Evolutionary conservation across 108 stramenopile species (phyloP), one percentile per base, ranked within the genome.

Genomic region (Cyclotella kingstonii): DNA sequence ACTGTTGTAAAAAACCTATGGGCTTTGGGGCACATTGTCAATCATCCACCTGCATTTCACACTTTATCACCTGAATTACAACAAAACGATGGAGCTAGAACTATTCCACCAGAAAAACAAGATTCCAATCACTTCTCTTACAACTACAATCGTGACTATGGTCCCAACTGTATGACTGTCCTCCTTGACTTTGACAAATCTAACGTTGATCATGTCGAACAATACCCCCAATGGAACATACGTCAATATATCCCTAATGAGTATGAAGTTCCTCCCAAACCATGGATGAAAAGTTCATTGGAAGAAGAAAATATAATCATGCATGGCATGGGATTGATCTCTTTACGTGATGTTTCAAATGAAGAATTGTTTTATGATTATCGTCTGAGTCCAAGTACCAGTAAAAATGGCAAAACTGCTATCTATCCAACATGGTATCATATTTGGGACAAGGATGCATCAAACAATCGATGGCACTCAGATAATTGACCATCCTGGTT

Each of bases 321-420:
- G 91, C 88, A 90, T 58, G 81, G 88, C 2, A 63, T 93, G 80
- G 70, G 82, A n/a, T 58, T 93, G 47, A 43, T 86, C 5, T 59
- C 83, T 17, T 63, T 70, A 33, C 51, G 85, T 17, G 87, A 86
- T 77, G 47, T 93, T 3, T 66, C 66, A 35, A 81, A 93, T 58
- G 87, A 93, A 66, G 91, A 93, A 76, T 14, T 93, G 10, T 87
- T 90, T 57, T 90, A 88, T 64, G 89, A 93, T 54, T 93, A 93
- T 60, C 64, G 89, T 8, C 54, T 90, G 30, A 61, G 70, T 60
- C 74, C 68, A 25, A 49, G 51, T 19, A 15, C 60, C 29, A 55
- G 48, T 11, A 36, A 34, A n/a, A 45, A 27, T 26, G 70, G 64
- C 17, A 34, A 42, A 17, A 59, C 28, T 2, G 40, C 28, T 19